A percentile compares a stretch with the other conserved stretches of the same genome.
Evolutionary conservation across 495 filamentous ascomycete genomes (phyloP).

Genomic region (Hypoxylon rickii): DNA sequence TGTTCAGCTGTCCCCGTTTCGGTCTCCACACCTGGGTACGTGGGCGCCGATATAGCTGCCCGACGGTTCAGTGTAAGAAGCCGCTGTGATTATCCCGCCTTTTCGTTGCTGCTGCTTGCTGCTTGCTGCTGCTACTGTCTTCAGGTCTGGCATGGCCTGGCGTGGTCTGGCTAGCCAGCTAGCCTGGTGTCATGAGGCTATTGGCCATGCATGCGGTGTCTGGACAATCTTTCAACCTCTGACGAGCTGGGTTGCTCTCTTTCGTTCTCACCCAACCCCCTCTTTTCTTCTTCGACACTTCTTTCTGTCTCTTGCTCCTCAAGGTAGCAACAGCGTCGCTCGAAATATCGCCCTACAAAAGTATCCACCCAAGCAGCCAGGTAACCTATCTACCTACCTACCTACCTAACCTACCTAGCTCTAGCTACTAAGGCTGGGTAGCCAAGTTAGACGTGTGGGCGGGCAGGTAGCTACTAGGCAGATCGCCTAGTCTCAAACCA

Average conservation of each 20-base stretch:
- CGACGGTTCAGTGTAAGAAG: background rate
- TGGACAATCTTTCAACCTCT: background rate
- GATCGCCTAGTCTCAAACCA: too few species aligned
- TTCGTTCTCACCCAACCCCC: background rate
- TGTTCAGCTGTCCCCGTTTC: too few species aligned
- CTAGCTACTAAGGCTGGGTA: too few species aligned
- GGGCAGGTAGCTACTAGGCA: too few species aligned
- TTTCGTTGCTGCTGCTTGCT: too few species aligned
- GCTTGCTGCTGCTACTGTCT: background rate
- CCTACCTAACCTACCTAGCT: background rate
- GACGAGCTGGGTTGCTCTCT: background rate
- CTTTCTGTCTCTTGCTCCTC: too few species aligned
- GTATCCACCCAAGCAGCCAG: background rate
- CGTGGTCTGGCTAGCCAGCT: too few species aligned
- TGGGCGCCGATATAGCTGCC: constrained; percentile 6
- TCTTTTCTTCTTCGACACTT: too few species aligned
- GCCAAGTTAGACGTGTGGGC: too few species aligned
- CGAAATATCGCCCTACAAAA: too few species aligned
- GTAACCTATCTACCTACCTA: background rate
- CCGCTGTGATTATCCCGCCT: background rate
- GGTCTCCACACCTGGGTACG: constrained; percentile 19
- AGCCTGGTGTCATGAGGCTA: constrained; percentile 13
- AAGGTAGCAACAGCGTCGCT: too few species aligned
- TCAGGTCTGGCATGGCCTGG: too few species aligned
- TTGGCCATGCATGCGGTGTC: constrained; percentile 7